phyloP scores from a whole-genome alignment of 2,329 filamentous ascomycete species.

The Microdochium trichocladiopsis region DNA sequence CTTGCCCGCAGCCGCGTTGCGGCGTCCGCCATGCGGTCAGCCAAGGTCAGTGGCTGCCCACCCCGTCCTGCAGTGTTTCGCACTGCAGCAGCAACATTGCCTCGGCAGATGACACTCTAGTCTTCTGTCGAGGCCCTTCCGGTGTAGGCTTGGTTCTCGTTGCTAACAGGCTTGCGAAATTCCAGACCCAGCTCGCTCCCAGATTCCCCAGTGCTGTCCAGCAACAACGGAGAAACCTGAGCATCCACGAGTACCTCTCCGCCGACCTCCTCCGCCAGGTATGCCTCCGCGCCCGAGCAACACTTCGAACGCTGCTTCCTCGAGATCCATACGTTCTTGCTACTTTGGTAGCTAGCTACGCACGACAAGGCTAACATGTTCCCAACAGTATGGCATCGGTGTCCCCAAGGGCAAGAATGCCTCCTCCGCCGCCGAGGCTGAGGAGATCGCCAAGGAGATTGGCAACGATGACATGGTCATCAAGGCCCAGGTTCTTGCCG shows the following conservation, averaged over 20 bases:
- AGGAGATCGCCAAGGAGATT: constrained; percentile 83
- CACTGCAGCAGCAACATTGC: constrained; percentile 9
- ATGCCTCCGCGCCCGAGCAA: constrained; percentile 16
- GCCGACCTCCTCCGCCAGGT: constrained; percentile 79
- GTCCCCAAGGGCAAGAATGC: constrained; percentile 88
- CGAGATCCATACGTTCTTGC: background rate
- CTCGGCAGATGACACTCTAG: constrained; percentile 7
- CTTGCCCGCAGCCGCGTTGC: constrained; percentile 75
- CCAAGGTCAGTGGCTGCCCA: constrained; percentile 52
- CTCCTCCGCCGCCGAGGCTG: constrained; percentile 76
- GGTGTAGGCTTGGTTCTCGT: too few relatives aligned
- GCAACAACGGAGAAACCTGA: constrained; percentile 82
- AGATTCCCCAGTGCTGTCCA: constrained; percentile 53
- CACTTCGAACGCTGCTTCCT: too few relatives aligned
- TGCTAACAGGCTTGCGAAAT: constrained; percentile 15
- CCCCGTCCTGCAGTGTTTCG: background rate
- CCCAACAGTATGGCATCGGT: constrained; percentile 76
- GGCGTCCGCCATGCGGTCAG: constrained; percentile 71
- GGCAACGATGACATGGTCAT: constrained; percentile 97
- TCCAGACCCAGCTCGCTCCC: constrained; percentile 33
- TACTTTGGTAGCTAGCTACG: background rate
- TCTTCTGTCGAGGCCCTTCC: background rate
- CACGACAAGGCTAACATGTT: background rate
- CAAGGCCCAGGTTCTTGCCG: constrained; percentile 97
- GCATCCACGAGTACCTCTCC: constrained; percentile 97